Evolutionary conservation across 805 yeast species (phyloP).

Genomic region (Candida patagonica): DNA sequence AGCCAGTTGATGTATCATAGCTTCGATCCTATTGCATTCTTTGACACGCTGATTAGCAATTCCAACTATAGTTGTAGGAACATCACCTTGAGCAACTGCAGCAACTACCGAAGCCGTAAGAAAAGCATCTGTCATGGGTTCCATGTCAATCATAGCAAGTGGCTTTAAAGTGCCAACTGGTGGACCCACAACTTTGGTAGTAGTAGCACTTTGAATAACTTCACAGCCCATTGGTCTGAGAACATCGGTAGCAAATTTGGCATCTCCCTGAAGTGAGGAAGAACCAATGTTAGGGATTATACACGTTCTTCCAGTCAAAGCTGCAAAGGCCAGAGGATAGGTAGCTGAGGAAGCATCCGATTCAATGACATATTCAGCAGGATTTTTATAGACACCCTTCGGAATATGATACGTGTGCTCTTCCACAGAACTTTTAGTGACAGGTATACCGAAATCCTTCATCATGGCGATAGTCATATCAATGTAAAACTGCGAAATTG

Average conservation of each 20-base stretch:
- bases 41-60: constrained; percentile 97
- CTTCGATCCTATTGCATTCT: constrained; percentile 92
- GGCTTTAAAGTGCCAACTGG: constrained; percentile 59
- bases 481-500: constrained; percentile 89
- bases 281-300: constrained; percentile 93
- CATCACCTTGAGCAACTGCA: constrained; percentile 62
- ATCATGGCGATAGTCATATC: constrained; percentile 97
- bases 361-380: constrained; percentile 79
- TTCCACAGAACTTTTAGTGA: constrained; percentile 58
- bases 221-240: constrained; percentile 90
- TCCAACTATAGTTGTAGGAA: constrained; percentile 75
- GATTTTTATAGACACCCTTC: constrained; percentile 68
- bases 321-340: constrained; percentile 95
- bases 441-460: constrained; percentile 79
- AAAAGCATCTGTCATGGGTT: constrained; percentile 99
- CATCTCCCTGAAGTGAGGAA: constrained; percentile 91
- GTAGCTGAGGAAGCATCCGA: constrained; percentile 98
- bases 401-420: constrained; percentile 87
- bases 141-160: constrained; percentile 81
- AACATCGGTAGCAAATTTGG: constrained; percentile 90
- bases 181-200: constrained; percentile 92
- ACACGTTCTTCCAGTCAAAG: constrained; percentile 85
- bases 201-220: constrained; percentile 71
- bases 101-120: constrained; percentile 95
- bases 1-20: constrained; percentile 82